Conservation (phyloP, 2,329 filamentous ascomycete species). For the Aspergillus tubingensis region DNA sequence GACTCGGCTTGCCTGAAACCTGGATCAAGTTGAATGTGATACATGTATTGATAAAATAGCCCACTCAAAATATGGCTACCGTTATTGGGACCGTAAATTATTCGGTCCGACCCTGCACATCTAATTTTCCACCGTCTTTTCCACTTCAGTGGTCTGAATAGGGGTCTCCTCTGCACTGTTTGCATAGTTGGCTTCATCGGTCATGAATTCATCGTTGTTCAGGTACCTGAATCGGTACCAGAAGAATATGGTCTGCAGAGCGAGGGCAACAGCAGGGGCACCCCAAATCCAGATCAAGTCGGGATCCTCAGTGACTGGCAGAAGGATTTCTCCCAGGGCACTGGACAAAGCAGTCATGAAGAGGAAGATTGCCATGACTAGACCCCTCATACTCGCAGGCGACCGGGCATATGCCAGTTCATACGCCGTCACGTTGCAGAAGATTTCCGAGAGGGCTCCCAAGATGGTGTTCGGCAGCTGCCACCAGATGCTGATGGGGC, state of each 20-base stretch:
- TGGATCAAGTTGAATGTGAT: too few relatives aligned
- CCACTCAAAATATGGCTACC: too few relatives aligned
- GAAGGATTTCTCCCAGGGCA: constrained; percentile 46
- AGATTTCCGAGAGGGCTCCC: constrained; percentile 42
- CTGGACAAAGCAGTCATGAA: constrained; percentile 44
- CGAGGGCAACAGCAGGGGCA: constrained; percentile 52
- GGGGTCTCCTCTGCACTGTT: neutral
- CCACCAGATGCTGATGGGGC: constrained; percentile 48
- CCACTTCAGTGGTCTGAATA: neutral
- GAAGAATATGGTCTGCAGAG: constrained; percentile 52
- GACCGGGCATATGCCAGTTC: constrained; percentile 49
- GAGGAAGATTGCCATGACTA: constrained; percentile 47
- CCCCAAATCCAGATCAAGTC: constrained; percentile 53
- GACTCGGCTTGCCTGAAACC: too few relatives aligned
- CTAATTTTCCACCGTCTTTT: neutral
- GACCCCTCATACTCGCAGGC: constrained; percentile 45
- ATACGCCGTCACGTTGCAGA: constrained; percentile 49
- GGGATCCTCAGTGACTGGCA: constrained; percentile 50
- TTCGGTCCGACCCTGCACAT: neutral
- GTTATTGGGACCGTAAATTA: too few relatives aligned
- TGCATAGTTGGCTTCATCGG: constrained; percentile 18
- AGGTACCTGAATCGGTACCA: constrained; percentile 50
- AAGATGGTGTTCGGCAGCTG: constrained; percentile 44
- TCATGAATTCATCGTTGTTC: constrained; percentile 53
- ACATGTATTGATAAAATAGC: too few relatives aligned